Base-by-base conservation (phyloP, 2,329 filamentous ascomycete genomes). In the Pezicula rhizophila region DNA sequence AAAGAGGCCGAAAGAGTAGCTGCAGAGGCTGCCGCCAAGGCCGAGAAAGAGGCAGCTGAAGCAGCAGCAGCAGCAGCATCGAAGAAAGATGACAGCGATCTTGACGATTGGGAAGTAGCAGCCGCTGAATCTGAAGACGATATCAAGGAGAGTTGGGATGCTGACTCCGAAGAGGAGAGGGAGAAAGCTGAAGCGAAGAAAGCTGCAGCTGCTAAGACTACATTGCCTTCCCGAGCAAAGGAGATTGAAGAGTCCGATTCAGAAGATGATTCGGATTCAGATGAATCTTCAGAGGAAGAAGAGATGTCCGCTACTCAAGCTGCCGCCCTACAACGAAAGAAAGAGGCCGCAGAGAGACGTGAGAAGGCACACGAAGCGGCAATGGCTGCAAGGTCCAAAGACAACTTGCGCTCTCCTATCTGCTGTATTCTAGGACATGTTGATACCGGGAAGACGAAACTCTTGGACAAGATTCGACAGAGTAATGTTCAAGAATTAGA, bases 381-480 rank as follows among this genome's bases (percentile, higher is more conserved):
- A 15, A 70, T 96, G 65, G 91, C 89, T 40, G 91, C 92, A 43
- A 82, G 90, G 53, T 97, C 92, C 18, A 90, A 88, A 70, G 91
- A 99, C 67, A 85, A 99, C 70, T 80, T 99, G 49, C 89, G 93
- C 50, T 97, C 93, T 37, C 93, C 93, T 46, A 99, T 99, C 71
- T 97, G 93, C 78, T 97, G 92, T 85, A 99, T 99, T 79, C 82
- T 99, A 56, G 93, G 93, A 63, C 93, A 99, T 81, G 93, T 99
- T 80, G 93, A 99, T 84, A 99, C 95, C 41, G 93, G 93, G 68
- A 99, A 99, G 76, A 99, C 93, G n/a, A 99, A 97, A 75, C 77
- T 99, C 55, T 79, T 99, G 50, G 93, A 99, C 77, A 99, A 99
- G 76, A 89, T 99, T 64, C 87, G 93, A 64, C 90, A 96, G 70